Conservation (phyloP, 176 grass and related monocot species). For the Saccharum officinarum region DNA sequence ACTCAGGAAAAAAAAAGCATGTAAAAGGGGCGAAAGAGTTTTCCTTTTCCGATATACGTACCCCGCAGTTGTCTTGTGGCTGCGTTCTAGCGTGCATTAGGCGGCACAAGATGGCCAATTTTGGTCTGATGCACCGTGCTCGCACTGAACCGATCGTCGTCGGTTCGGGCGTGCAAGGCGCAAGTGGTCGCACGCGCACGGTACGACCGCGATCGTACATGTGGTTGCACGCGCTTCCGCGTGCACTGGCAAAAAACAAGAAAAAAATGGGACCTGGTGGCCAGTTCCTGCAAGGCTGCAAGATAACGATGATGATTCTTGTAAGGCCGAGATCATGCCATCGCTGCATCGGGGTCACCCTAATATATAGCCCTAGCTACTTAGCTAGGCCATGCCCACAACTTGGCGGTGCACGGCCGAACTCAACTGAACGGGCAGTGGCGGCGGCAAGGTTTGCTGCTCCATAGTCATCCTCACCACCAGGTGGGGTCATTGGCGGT, state of each 20-base stretch:
- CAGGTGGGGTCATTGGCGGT: not conserved
- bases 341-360: not conserved
- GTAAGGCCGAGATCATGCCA: not conserved
- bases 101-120: too few relatives aligned
- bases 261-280: not conserved
- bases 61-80: too few relatives aligned
- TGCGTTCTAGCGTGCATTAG: too few relatives aligned
- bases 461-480: not conserved
- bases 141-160: not conserved
- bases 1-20: too few relatives aligned
- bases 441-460: not conserved
- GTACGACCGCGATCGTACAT: not conserved
- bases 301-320: too few relatives aligned
- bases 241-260: not conserved
- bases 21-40: not conserved
- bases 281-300: not conserved
- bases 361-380: not conserved
- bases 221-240: not conserved
- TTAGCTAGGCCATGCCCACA: not conserved
- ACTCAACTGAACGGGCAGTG: not conserved
- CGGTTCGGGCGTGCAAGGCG: not conserved
- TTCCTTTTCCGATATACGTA: too few relatives aligned
- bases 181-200: conserved; percentile 10
- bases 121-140: not conserved
- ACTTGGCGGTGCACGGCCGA: not conserved